Evolutionary conservation across 805 yeast genomes (phyloP).

Genomic region (Zygosaccharomyces siamensis): DNA sequence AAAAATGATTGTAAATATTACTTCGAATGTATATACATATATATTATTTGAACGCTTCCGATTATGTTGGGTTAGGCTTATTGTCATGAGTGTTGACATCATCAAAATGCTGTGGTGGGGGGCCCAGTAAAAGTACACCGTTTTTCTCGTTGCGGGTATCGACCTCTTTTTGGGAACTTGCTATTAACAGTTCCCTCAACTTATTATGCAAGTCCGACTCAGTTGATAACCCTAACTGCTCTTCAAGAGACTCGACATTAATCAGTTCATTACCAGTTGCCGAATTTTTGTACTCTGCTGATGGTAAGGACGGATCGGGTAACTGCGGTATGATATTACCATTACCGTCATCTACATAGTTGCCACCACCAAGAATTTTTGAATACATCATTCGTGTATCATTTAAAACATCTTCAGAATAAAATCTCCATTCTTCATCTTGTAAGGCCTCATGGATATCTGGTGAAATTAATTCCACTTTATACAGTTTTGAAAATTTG

Average conservation of each 20-base stretch:
- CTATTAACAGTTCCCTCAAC: constrained; percentile 26
- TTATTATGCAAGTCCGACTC: constrained; percentile 24
- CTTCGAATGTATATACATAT: constrained; percentile 3
- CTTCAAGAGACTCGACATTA: constrained; percentile 18
- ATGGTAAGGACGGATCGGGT: constrained; percentile 10
- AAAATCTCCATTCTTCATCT: constrained; percentile 27
- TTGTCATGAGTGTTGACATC: neutral
- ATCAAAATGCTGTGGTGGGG: constrained; percentile 14
- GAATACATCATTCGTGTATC: constrained; percentile 36
- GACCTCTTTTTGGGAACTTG: constrained; percentile 25
- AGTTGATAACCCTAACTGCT: constrained; percentile 17
- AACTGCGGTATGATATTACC: constrained; percentile 29
- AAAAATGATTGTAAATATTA: constrained; percentile 4
- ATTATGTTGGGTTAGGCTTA: neutral
- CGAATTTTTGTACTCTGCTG: constrained; percentile 3
- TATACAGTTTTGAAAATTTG: constrained; percentile 56
- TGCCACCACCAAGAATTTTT: constrained; percentile 36
- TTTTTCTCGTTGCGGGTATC: constrained; percentile 27
- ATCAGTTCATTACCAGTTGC: constrained; percentile 12
- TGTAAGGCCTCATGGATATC: constrained; percentile 25
- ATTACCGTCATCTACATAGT: constrained; percentile 29
- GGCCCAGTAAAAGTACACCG: constrained; percentile 34
- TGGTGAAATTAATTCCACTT: constrained; percentile 33
- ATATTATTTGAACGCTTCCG: neutral
- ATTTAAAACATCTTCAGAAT: constrained; percentile 29